These are phyloP conservation scores for Populus nigra DNA, from an alignment of 345 rosid genomes.

Conservation along the genomic window DNA sequence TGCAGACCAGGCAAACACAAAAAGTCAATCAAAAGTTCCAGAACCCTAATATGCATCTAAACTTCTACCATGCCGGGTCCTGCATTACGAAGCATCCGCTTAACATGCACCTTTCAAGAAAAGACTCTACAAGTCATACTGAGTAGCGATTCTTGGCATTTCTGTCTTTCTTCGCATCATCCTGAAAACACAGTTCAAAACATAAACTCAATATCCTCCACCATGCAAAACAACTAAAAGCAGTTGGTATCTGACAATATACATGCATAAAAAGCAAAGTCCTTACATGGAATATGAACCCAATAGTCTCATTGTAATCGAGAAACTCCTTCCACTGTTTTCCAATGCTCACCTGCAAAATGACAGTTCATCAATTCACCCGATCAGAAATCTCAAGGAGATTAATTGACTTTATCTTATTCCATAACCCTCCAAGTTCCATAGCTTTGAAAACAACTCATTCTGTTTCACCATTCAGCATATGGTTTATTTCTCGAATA, in stretches of 20 bases:
- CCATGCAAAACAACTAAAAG: not conserved
- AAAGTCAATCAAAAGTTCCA: not conserved
- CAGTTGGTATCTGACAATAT: not conserved
- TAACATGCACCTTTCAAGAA: not conserved
- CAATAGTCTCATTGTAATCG: slow-evolving; percentile 62
- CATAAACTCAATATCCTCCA: not conserved
- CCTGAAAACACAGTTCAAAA: slow-evolving; percentile 37
- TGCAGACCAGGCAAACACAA: too few relatives aligned
- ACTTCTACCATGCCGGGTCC: not conserved
- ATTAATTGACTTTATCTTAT: not conserved
- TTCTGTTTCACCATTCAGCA: too few relatives aligned
- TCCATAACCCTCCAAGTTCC: too few relatives aligned
- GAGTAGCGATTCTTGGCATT: slow-evolving; percentile 62
- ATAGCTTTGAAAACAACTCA: too few relatives aligned
- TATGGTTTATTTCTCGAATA: too few relatives aligned
- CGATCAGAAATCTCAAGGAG: not conserved
- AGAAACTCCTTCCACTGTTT: slow-evolving; percentile 87
- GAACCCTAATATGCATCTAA: not conserved
- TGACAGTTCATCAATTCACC: not conserved
- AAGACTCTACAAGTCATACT: slow-evolving; percentile 32
- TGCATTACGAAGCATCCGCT: not conserved
- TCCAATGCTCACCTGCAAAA: slow-evolving; percentile 73
- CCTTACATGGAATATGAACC: slow-evolving; percentile 81
- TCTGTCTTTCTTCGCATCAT: slow-evolving; percentile 70
- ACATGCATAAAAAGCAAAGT: not conserved